Base-by-base conservation (phyloP, 2,329 filamentous ascomycete species). In the Didymella pinodella region DNA sequence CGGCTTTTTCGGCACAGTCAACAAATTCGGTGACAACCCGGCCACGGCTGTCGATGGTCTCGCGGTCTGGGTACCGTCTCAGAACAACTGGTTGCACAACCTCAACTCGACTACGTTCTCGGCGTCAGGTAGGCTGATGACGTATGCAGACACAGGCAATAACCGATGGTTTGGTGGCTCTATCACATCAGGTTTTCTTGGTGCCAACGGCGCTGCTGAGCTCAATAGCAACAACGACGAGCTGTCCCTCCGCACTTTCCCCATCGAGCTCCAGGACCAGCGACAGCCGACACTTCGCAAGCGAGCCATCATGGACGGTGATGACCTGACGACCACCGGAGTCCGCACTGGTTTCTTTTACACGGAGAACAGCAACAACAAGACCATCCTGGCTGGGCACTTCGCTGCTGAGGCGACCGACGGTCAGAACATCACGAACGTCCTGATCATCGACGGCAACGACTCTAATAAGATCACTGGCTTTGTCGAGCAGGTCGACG, bases 11-110 rank as follows among this genome's bases (percentile, higher is more conserved):
- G 84, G 85, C 16, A 81, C 87, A 53, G 86, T 97, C 61, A 84
- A 89, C 28, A 85, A 84, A 0, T 94, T 92, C 67, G 86, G 81
- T 34, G 82, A 82, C 63, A 88, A 88, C 65, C 76, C 83, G 7
- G 84, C 87, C 10, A 83, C 88, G 28, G 70, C 84, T 8, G 90
- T 88, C 0, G 78, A 86, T 49, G 93, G 93, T 2, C 92, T 99
- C 70, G 94, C 92, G 14, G 83, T 98, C 36, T 99, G 95, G 95
- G 89, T 98, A 7, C 91, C 91, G 3, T 96, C 93, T 3, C 83
- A 85, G 62, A 84, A 83, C 57, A 95, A 95, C 73, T 99, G 95
- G 95, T 82, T 99, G 16, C 87, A 92, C 72, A 95, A 96, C 66
- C 79, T 97, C 18, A 69, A 77, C 11, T 80, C 86, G 7, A 79